Base-by-base conservation (phyloP, 352 stramenopile species). In the Pythium dissimile region DNA sequence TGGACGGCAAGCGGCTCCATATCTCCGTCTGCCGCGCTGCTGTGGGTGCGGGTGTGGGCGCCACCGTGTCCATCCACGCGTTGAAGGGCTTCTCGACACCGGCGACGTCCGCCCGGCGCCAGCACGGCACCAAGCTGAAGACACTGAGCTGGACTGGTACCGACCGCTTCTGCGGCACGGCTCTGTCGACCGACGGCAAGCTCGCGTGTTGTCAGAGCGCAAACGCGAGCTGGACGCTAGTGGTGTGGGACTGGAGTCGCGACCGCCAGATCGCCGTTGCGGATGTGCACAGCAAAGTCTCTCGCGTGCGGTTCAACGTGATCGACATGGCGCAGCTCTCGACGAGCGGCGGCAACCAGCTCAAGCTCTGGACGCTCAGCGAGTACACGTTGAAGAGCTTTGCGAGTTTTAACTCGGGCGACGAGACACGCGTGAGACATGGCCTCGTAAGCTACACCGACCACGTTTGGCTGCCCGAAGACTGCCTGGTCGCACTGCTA, bases 291-390 rank as follows among this genome's bases (percentile, higher is more conserved):
- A 84, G 66, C 54, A 73, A 84, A 26, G 80, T 91, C 31, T 81
- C 80, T 42, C 70, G 83, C 27, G 77, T 91, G 20, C 77, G 70
- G 18, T 93, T 93, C 46, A 93, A 93, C 56, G 52, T 69, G 16
- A 75, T 89, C 37, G 83, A 93, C 54, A 86, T 91, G 73, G 83
- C 78, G 3, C 80, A 93, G 61, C 41, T 93, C 8, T 89, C 83
- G 18, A 88, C 80, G 10, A 87, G 77, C 12, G 83, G 81, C 2
- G 77, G 78, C 21, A 84, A 77, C 35, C 32, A 86, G 31, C 68
- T 91, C n/a, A 74, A 81, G 7, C 72, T 93, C 32, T 93, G 83
- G 83, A 89, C 74, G 54, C 68, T 93, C 27, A 73, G 71, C 23
- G 75, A 87, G 58, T 90, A 89, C 62, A 78, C 77, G 15, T 69